phyloP scores from a whole-genome alignment of 305 asterid species.

The Plantago rigida region DNA sequence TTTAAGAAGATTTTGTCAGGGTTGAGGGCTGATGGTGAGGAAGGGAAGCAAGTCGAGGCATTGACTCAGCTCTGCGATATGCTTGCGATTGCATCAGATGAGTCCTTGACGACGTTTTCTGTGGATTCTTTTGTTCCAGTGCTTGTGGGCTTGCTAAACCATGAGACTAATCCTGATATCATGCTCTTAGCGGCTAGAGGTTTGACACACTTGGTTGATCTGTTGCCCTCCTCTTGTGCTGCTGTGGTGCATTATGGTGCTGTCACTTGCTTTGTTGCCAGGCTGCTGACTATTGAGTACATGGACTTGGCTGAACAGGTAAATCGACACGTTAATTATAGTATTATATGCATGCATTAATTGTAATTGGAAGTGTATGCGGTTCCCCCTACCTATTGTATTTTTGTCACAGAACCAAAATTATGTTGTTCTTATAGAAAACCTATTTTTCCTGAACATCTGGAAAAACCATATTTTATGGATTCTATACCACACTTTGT shows the following conservation, averaged over 20 bases:
- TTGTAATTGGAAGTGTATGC: not conserved
- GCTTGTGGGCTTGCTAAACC: slow-evolving; percentile 85
- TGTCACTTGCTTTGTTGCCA: slow-evolving; percentile 83
- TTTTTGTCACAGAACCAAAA: too few species aligned
- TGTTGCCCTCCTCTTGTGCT: slow-evolving; percentile 88
- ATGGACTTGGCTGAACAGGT: slow-evolving; percentile 99
- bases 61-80: slow-evolving; percentile 84
- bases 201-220: slow-evolving; percentile 90
- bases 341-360: not conserved
- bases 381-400: too few species aligned
- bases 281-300: slow-evolving; percentile 87
- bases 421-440: too few species aligned
- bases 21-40: slow-evolving; percentile 94
- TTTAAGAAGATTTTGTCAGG: slow-evolving; percentile 88
- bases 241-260: slow-evolving; percentile 99
- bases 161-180: slow-evolving; percentile 82
- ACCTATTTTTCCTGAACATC: too few species aligned
- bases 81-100: slow-evolving; percentile 96
- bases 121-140: slow-evolving; percentile 97
- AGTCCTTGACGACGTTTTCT: slow-evolving; percentile 80
- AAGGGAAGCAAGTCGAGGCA: slow-evolving; percentile 94
- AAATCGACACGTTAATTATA: not conserved
- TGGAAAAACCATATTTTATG: too few species aligned
- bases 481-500: too few species aligned
- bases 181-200: slow-evolving; percentile 98